A percentile compares a stretch with the other conserved stretches of the same genome.
These are phyloP conservation scores for Xylaria sp. DNA, from an alignment of 2,329 filamentous ascomycete species.

Conservation along the genomic window DNA sequence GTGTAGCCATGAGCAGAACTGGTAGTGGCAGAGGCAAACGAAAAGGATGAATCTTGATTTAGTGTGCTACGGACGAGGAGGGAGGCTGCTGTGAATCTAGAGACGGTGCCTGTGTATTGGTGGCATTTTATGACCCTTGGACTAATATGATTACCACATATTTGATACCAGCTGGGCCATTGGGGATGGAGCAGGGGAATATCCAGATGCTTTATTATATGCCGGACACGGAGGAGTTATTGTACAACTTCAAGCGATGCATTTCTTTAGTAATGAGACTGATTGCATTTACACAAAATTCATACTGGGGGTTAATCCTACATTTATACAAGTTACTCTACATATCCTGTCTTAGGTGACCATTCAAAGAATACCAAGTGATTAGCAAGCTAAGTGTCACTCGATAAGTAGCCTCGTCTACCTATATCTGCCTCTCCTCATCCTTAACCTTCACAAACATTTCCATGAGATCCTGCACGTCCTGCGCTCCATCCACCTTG, in stretches of 20 bases:
- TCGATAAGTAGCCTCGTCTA: not conserved
- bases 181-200: not conserved
- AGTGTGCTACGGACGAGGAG: not conserved
- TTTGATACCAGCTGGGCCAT: slow-evolving; percentile 9
- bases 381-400: not conserved
- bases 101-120: not conserved
- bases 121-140: slow-evolving; percentile 6
- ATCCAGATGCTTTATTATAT: slow-evolving; percentile 5
- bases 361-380: not conserved
- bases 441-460: slow-evolving; percentile 33
- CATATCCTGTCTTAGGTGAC: not conserved
- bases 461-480: slow-evolving; percentile 33
- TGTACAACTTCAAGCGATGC: slow-evolving; percentile 9
- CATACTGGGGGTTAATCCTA: not conserved
- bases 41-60: slow-evolving; percentile 37
- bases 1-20: slow-evolving; percentile 66
- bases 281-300: not conserved
- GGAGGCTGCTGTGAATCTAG: slow-evolving; percentile 1
- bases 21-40: slow-evolving; percentile 59
- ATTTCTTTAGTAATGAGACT: slow-evolving; percentile 7
- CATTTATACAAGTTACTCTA: slow-evolving; percentile 4
- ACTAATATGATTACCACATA: slow-evolving; percentile 7
- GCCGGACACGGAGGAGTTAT: not conserved
- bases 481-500: slow-evolving; percentile 32
- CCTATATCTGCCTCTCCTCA: slow-evolving; percentile 9